Percentiles rank a stretch among this genome's conserved stretches.
Evolutionary conservation across 495 filamentous ascomycete species (phyloP).

Genomic region (Hyaloscypha hepaticicola): DNA sequence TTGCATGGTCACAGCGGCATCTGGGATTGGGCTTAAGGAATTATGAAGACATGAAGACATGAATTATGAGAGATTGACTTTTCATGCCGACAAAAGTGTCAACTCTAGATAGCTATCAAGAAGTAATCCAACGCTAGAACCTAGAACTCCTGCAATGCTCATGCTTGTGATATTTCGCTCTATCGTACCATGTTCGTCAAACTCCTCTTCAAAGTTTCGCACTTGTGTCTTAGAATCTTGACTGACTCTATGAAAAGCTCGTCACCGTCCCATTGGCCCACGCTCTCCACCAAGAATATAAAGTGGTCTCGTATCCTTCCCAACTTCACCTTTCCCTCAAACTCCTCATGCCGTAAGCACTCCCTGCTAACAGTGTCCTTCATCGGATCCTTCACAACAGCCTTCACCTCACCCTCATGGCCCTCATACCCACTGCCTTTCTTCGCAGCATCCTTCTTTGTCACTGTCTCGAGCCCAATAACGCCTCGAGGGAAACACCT

Average conservation of each 20-base stretch:
- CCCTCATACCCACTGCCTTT: constrained; percentile 68
- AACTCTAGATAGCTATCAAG: constrained; percentile 17
- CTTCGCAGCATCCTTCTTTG: constrained; percentile 59
- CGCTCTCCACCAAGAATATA: constrained; percentile 93
- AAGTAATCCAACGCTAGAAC: constrained; percentile 26
- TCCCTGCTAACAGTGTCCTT: constrained; percentile 94
- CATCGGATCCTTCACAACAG: constrained; percentile 78
- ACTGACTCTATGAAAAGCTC: constrained; percentile 87
- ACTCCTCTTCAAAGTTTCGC: constrained; percentile 59
- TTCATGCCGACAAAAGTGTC: constrained; percentile 1
- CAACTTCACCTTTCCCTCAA: constrained; percentile 91
- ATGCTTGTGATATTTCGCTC: background rate
- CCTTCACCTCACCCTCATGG: constrained; percentile 72
- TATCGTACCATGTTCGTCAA: constrained; percentile 41
- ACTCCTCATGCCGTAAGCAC: constrained; percentile 87
- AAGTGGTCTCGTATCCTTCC: constrained; percentile 92
- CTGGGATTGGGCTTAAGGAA: background rate
- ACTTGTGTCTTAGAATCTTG: constrained; percentile 79
- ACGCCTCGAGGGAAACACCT: constrained; percentile 90
- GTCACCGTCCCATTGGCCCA: constrained; percentile 89
- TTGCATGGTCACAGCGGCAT: background rate
- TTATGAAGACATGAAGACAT: constrained; percentile 10
- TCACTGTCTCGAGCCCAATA: constrained; percentile 73
- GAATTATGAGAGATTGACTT: constrained; percentile 9
- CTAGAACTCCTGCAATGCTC: constrained; percentile 28